Percentiles rank a stretch among this genome's conserved stretches.
Evolutionary conservation across 2,329 filamentous ascomycete genomes (phyloP).

Genomic region (Fusarium pilosicola): DNA sequence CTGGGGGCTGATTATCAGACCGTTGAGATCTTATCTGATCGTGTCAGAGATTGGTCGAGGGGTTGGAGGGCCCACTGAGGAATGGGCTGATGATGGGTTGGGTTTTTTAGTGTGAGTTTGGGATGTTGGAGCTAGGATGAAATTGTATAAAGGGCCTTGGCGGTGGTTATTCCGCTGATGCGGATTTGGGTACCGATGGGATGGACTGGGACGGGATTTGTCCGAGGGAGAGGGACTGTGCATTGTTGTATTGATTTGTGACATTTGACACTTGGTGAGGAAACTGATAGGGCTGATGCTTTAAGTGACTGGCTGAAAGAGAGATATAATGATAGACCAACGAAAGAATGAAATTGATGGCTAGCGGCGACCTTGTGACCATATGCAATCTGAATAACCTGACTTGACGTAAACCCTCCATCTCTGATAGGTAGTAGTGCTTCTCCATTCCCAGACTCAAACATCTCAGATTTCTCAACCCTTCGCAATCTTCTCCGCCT

Average conservation of each 20-base stretch:
- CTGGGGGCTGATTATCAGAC: slow-evolving; percentile 7
- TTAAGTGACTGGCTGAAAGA: background rate
- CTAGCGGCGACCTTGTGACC: background rate
- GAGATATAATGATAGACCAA: background rate
- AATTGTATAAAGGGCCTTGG: background rate
- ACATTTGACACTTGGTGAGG: background rate
- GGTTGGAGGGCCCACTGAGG: background rate
- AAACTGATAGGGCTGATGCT: background rate
- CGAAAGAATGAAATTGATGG: background rate
- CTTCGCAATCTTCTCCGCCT: slow-evolving; percentile 30
- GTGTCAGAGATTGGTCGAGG: background rate
- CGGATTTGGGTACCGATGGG: background rate
- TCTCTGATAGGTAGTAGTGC: too few relatives aligned
- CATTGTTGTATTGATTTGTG: background rate
- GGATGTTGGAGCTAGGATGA: background rate
- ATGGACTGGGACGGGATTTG: background rate
- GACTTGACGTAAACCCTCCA: background rate
- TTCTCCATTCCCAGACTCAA: too few relatives aligned
- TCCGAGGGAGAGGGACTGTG: background rate
- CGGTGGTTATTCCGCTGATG: background rate
- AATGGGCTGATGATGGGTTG: background rate
- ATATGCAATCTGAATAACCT: background rate
- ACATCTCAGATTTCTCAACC: background rate
- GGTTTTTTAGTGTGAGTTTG: background rate
- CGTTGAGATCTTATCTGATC: slow-evolving; percentile 29